Evolutionary conservation across 257 asterid species (phyloP).

Genomic region (Solanum sejunctum): DNA sequence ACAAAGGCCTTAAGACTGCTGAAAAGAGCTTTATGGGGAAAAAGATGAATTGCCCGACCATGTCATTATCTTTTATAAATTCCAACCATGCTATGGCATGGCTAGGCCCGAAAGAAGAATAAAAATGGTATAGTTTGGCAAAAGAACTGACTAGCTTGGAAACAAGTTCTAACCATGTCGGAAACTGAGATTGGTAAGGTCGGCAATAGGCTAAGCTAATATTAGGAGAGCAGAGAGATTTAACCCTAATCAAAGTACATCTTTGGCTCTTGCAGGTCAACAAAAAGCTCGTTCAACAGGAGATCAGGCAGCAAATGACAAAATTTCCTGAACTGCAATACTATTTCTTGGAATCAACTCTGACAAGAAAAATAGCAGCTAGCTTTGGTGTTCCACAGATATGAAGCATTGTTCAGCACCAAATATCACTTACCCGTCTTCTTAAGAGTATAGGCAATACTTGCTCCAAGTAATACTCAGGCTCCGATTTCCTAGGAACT

Average conservation of each 20-base stretch:
- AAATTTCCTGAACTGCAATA: neutral
- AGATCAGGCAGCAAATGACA: neutral
- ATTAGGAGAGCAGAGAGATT: neutral
- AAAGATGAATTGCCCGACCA: neutral
- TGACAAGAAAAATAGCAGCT: neutral
- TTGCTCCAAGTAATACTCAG: constrained; percentile 93
- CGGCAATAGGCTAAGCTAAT: neutral
- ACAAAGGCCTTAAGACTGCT: neutral
- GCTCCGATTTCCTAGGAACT: constrained; percentile 94
- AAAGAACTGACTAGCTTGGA: neutral
- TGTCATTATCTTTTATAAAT: neutral
- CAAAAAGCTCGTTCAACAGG: neutral
- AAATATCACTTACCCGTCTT: constrained; percentile 70
- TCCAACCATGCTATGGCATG: neutral
- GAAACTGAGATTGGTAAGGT: neutral
- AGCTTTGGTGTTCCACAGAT: neutral
- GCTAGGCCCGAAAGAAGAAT: neutral
- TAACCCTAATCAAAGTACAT: neutral
- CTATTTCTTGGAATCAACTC: neutral
- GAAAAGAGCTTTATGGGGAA: neutral
- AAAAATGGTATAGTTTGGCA: neutral
- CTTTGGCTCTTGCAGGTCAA: neutral
- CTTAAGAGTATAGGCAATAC: constrained; percentile 83
- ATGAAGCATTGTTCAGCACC: neutral
- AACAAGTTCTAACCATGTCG: neutral